phyloP scores from a whole-genome alignment of 2,329 filamentous ascomycete species.

The Trichoderma sp. region DNA sequence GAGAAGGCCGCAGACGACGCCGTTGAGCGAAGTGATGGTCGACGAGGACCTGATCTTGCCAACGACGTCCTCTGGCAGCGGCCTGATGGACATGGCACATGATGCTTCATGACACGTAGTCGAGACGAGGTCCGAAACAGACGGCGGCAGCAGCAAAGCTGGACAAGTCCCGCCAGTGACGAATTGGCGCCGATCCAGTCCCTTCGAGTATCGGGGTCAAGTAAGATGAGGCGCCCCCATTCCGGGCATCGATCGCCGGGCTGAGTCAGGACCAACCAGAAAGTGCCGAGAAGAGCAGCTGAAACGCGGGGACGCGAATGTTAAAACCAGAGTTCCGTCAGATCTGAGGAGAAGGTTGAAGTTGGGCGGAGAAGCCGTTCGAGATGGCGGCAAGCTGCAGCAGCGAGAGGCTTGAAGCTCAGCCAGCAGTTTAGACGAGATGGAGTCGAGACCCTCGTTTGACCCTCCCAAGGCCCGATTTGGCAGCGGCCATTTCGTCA shows the following conservation, averaged over 20 bases:
- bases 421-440: background rate
- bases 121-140: constrained; percentile 3
- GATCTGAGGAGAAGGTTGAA: background rate
- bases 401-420: no score
- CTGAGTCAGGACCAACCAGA: constrained; percentile 4
- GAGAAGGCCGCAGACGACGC: constrained; percentile 70
- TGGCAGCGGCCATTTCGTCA: constrained; percentile 23
- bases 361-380: background rate
- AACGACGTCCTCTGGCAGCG: constrained; percentile 69
- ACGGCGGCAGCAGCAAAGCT: background rate
- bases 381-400: background rate
- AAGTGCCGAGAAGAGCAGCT: background rate
- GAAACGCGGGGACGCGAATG: background rate
- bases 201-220: constrained; percentile 6
- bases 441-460: constrained; percentile 4
- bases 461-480: background rate
- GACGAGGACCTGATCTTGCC: constrained; percentile 84
- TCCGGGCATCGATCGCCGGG: constrained; percentile 13
- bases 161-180: background rate
- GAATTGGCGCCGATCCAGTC: constrained; percentile 10
- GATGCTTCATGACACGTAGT: constrained; percentile 30
- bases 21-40: constrained; percentile 73
- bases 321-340: background rate
- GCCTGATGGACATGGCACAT: constrained; percentile 63
- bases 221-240: constrained; percentile 18